phyloP scores from a whole-genome alignment of 176 grass and related monocot genomes.

The Metroxylon sagu region DNA sequence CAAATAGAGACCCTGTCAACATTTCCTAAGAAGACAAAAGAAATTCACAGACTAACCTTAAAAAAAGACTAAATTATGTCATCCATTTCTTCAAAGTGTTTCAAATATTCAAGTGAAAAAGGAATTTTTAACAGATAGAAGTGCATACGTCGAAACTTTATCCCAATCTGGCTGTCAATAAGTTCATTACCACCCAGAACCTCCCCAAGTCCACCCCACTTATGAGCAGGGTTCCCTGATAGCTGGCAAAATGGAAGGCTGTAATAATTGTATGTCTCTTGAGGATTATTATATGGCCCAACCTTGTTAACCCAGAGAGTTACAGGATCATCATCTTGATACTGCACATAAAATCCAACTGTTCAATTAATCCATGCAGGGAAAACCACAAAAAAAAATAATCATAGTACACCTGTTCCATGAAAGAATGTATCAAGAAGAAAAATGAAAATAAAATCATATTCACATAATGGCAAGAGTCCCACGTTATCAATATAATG shows the following conservation, averaged over 20 bases:
- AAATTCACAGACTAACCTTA: too few species aligned
- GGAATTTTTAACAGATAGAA: constrained; percentile 7
- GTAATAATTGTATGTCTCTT: constrained; percentile 94
- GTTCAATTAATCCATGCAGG: too few species aligned
- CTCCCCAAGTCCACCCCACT: constrained; percentile 90
- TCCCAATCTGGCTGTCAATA: constrained; percentile 73
- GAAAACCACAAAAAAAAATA: too few species aligned
- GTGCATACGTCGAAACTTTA: constrained; percentile 64
- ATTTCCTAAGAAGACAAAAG: constrained; percentile 49
- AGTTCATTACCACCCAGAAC: constrained; percentile 87
- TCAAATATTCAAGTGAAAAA: constrained; percentile 12
- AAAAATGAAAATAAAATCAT: too few species aligned
- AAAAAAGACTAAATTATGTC: too few species aligned
- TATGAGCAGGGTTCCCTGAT: constrained; percentile 62
- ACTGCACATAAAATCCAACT: constrained; percentile 25
- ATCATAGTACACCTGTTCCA: too few species aligned
- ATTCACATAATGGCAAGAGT: too few species aligned
- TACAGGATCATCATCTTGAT: constrained; percentile 56
- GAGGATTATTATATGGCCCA: constrained; percentile 90
- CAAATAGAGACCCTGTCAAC: constrained; percentile 71
- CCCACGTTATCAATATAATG: too few species aligned
- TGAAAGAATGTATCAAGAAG: too few species aligned
- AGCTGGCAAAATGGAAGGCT: constrained; percentile 88
- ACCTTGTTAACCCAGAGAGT: constrained; percentile 97
- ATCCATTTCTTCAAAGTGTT: neutral